These are phyloP conservation scores for Podaxis sp. DNA, from an alignment of 768 basidiomycete genomes.

Conservation along the genomic window DNA sequence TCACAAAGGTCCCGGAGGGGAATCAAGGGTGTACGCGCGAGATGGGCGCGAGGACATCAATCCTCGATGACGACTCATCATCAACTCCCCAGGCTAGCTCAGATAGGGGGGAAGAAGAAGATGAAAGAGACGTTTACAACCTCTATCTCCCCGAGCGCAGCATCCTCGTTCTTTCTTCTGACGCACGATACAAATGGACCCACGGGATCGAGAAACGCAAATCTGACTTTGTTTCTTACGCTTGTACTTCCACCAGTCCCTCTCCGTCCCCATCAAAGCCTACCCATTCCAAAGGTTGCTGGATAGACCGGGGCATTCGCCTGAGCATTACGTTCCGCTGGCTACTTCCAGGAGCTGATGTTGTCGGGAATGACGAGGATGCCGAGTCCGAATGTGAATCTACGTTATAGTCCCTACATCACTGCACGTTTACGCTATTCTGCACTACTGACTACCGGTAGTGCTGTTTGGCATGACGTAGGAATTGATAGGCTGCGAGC, in stretches of 20 bases:
- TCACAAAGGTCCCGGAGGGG: slow-evolving; percentile 36
- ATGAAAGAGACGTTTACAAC: slow-evolving; percentile 34
- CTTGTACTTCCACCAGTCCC: slow-evolving; percentile 19
- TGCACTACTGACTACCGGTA: neutral
- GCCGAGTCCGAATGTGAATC: neutral
- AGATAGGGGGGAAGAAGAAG: neutral
- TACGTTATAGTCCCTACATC: neutral
- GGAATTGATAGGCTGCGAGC: too few relatives aligned
- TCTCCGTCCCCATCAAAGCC: neutral
- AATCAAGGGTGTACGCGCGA: neutral
- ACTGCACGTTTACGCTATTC: neutral
- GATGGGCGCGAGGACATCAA: neutral
- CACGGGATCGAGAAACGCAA: slow-evolving; percentile 77
- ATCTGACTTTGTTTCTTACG: slow-evolving; percentile 57
- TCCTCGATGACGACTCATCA: neutral
- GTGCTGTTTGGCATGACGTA: neutral
- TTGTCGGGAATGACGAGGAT: slow-evolving; percentile 51
- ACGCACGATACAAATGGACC: slow-evolving; percentile 83
- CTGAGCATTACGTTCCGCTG: slow-evolving; percentile 88
- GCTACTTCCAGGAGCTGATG: slow-evolving; percentile 81
- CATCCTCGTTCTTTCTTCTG: slow-evolving; percentile 74
- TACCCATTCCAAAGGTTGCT: slow-evolving; percentile 21
- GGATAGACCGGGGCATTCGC: slow-evolving; percentile 54
- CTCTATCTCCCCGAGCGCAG: slow-evolving; percentile 77
- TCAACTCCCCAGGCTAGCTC: too few relatives aligned